These are phyloP conservation scores for Akebia trifoliata DNA, from an alignment of 164 flowering plant genomes.

Conservation along the genomic window DNA sequence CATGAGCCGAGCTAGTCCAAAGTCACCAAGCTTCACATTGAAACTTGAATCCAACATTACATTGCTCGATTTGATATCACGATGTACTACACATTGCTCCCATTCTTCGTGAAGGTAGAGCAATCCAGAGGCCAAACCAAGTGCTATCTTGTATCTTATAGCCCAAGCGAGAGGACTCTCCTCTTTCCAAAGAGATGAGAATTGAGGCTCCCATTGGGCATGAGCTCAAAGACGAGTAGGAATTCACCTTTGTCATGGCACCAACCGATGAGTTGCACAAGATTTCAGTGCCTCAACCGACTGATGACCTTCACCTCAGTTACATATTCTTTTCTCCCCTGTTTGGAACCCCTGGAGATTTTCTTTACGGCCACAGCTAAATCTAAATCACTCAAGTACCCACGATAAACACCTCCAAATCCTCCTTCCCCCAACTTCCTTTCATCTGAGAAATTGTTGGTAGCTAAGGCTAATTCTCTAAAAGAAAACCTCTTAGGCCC, in stretches of 20 bases:
- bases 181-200: slow-evolving; percentile 20
- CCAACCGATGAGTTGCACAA: slow-evolving; percentile 35
- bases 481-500: slow-evolving; percentile 29
- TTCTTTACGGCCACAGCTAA: slow-evolving; percentile 28
- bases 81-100: slow-evolving; percentile 35
- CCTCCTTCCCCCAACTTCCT: slow-evolving; percentile 36
- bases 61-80: slow-evolving; percentile 18
- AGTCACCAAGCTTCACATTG: slow-evolving; percentile 17
- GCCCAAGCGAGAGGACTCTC: slow-evolving; percentile 23
- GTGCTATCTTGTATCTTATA: slow-evolving; percentile 27
- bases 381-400: slow-evolving; percentile 22
- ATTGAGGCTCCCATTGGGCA: slow-evolving; percentile 37
- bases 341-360: slow-evolving; percentile 24
- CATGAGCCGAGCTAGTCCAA: slow-evolving; percentile 16
- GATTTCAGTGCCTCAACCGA: slow-evolving; percentile 24
- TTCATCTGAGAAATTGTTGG: slow-evolving; percentile 24
- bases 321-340: slow-evolving; percentile 33
- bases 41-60: slow-evolving; percentile 19
- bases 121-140: slow-evolving; percentile 19
- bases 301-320: slow-evolving; percentile 34
- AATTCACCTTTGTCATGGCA: slow-evolving; percentile 27
- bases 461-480: slow-evolving; percentile 26
- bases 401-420: slow-evolving; percentile 17
- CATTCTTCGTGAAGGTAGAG: slow-evolving; percentile 40
- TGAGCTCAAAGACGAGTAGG: slow-evolving; percentile 33